Evolutionary conservation across 768 basidiomycete species (phyloP).

Genomic region (Pisolithus marmoratus): DNA sequence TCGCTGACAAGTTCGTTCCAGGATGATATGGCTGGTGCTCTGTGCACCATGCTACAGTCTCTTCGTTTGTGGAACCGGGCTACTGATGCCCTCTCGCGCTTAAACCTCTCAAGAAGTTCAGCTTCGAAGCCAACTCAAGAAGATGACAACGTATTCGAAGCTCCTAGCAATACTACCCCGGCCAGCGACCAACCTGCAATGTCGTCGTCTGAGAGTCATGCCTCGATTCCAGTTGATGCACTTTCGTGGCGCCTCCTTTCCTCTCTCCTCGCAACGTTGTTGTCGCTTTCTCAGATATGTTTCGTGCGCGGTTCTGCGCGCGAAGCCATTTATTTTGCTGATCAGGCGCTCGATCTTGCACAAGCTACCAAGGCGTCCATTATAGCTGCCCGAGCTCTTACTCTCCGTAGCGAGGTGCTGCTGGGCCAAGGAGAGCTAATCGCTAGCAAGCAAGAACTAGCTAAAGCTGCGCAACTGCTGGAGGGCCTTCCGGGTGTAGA

Average conservation of each 20-base stretch:
- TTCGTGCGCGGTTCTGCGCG: constrained; percentile 71
- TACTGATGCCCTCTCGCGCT: constrained; percentile 57
- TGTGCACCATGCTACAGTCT: constrained; percentile 60
- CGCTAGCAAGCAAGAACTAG: constrained; percentile 51
- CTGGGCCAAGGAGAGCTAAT: constrained; percentile 55
- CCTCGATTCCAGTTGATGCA: constrained; percentile 38
- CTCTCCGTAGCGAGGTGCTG: constrained; percentile 64
- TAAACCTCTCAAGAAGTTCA: constrained; percentile 36
- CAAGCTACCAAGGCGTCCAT: constrained; percentile 60
- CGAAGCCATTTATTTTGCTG: constrained; percentile 80
- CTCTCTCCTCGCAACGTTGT: constrained; percentile 59
- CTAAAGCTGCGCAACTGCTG: constrained; percentile 42
- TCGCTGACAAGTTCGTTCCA: constrained; percentile 19
- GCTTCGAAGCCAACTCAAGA: constrained; percentile 26
- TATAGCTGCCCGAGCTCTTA: constrained; percentile 58
- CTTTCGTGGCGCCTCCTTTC: constrained; percentile 76
- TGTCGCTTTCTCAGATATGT: constrained; percentile 62
- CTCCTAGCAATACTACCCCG: constrained; percentile 37
- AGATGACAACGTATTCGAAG: constrained; percentile 52
- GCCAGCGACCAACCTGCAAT: constrained; percentile 25
- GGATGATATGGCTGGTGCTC: constrained; percentile 55
- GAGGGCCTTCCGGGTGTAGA: constrained; percentile 49
- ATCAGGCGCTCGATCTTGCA: constrained; percentile 73
- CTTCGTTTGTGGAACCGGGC: constrained; percentile 81
- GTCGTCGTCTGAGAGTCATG: constrained; percentile 6